Percentiles rank a stretch among this genome's conserved stretches.
These are phyloP conservation scores for Hanseniaspora taiwanica DNA, from an alignment of 805 yeast species.

Conservation along the genomic window DNA sequence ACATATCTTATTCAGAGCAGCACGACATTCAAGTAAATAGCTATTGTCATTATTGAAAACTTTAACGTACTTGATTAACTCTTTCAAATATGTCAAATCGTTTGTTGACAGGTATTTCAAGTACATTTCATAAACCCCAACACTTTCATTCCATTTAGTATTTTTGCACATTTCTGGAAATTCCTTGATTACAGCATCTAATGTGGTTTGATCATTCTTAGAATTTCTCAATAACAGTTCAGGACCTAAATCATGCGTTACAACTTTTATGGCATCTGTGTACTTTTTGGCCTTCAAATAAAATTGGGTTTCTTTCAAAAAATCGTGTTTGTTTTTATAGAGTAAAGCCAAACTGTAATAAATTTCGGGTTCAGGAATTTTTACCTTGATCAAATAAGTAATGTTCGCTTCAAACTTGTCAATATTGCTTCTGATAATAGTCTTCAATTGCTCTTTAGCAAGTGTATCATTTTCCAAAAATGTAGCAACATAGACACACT, in stretches of 20 bases:
- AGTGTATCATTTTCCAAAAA: slow-evolving; percentile 38
- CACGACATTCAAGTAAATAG: slow-evolving; percentile 23
- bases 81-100: slow-evolving; percentile 11
- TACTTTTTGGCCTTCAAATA: slow-evolving; percentile 47
- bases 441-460: slow-evolving; percentile 29
- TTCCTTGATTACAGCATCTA: slow-evolving; percentile 26
- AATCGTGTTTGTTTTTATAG: slow-evolving; percentile 29
- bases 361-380: slow-evolving; percentile 36
- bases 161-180: slow-evolving; percentile 31
- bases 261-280: slow-evolving; percentile 48
- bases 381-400: slow-evolving; percentile 25
- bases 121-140: slow-evolving; percentile 44
- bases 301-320: slow-evolving; percentile 45
- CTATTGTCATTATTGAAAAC: slow-evolving; percentile 25
- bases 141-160: slow-evolving; percentile 42
- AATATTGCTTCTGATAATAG: slow-evolving; percentile 17
- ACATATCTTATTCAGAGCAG: slow-evolving; percentile 42
- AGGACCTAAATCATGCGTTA: slow-evolving; percentile 59
- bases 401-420: slow-evolving; percentile 8
- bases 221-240: slow-evolving; percentile 28
- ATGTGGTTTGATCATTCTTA: slow-evolving; percentile 29
- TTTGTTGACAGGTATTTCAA: slow-evolving; percentile 22
- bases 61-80: slow-evolving; percentile 34
- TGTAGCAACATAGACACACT: slow-evolving; percentile 49
- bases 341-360: slow-evolving; percentile 46